Percentiles rank a stretch among this genome's conserved stretches.
These are phyloP conservation scores for Coemansia sp. DNA, from an alignment of 192 early-diverging fungal species.

Conservation along the genomic window DNA sequence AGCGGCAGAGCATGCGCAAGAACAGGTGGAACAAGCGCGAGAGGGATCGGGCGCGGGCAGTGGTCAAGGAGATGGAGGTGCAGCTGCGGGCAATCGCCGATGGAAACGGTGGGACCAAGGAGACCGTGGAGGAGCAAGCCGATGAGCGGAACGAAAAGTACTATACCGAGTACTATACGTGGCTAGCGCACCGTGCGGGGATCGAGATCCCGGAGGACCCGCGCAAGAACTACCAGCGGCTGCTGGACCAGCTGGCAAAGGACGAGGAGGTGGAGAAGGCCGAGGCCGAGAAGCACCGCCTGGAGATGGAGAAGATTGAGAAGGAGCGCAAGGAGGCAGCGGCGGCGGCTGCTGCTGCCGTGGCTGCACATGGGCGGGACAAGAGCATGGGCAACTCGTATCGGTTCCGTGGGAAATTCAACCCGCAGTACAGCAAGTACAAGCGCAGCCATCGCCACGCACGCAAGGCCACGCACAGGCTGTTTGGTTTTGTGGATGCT, in stretches of 20 bases:
- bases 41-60: constrained; percentile 20
- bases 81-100: constrained; percentile 14
- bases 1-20: constrained; percentile 24
- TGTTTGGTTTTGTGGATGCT: constrained; percentile 48
- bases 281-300: constrained; percentile 30
- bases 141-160: constrained; percentile 43
- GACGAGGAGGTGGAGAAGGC: constrained; percentile 42
- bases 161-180: constrained; percentile 31
- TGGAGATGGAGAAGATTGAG: constrained; percentile 39
- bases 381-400: constrained; percentile 5
- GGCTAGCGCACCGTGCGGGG: constrained; percentile 22
- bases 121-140: constrained; percentile 23
- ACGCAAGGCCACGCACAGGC: constrained; percentile 18
- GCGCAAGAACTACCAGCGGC: constrained; percentile 36
- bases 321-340: constrained; percentile 53
- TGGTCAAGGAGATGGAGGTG: constrained; percentile 23
- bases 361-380: constrained; percentile 14
- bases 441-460: constrained; percentile 10
- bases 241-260: constrained; percentile 44
- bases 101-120: constrained; percentile 8
- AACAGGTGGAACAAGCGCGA: constrained; percentile 40
- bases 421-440: constrained; percentile 11
- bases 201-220: constrained; percentile 46
- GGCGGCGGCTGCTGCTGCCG: constrained; percentile 27
- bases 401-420: constrained; percentile 25